phyloP scores from a whole-genome alignment of 2,329 filamentous ascomycete species.

The Colletotrichum magnum region DNA sequence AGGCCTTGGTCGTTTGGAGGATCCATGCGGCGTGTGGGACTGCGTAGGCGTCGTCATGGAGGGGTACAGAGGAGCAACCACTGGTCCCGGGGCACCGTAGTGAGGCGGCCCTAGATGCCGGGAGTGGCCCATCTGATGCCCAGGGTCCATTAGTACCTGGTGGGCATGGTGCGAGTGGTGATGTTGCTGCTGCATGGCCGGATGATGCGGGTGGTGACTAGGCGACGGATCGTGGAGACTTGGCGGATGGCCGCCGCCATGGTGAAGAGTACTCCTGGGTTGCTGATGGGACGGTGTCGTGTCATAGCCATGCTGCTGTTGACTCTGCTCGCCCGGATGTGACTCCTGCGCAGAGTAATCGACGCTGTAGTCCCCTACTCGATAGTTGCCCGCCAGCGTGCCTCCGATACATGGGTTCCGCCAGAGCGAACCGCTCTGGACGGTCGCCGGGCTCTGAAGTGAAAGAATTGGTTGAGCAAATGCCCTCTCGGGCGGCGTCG shows the following conservation, averaged over 20 bases:
- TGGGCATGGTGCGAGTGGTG: conserved; percentile 65
- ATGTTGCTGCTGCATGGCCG: conserved; percentile 59
- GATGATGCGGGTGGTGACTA: conserved; percentile 58
- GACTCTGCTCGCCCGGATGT: conserved; percentile 75
- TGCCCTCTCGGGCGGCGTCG: conserved; percentile 69
- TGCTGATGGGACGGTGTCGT: conserved; percentile 52
- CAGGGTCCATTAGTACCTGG: conserved; percentile 69
- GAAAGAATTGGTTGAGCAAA: conserved; percentile 69
- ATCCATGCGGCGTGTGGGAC: conserved; percentile 47
- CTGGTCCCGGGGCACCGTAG: conserved; percentile 64
- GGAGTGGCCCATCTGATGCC: conserved; percentile 65
- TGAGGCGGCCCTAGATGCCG: conserved; percentile 67
- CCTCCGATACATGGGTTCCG: conserved; percentile 80
- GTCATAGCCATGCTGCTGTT: conserved; percentile 76
- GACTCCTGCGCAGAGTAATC: conserved; percentile 79
- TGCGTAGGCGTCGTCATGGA: conserved; percentile 59
- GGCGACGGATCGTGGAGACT: conserved; percentile 62
- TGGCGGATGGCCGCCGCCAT: conserved; percentile 56
- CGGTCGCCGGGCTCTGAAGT: conserved; percentile 75
- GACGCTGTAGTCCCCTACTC: conserved; percentile 81
- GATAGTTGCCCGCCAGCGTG: conserved; percentile 83
- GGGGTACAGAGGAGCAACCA: conserved; percentile 67
- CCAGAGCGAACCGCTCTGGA: conserved; percentile 84
- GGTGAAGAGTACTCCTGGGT: conserved; percentile 64
- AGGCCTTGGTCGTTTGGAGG: conserved; percentile 67